Conservation (phyloP, 108 stramenopile genomes). For the Schizochytrium sp. region DNA sequence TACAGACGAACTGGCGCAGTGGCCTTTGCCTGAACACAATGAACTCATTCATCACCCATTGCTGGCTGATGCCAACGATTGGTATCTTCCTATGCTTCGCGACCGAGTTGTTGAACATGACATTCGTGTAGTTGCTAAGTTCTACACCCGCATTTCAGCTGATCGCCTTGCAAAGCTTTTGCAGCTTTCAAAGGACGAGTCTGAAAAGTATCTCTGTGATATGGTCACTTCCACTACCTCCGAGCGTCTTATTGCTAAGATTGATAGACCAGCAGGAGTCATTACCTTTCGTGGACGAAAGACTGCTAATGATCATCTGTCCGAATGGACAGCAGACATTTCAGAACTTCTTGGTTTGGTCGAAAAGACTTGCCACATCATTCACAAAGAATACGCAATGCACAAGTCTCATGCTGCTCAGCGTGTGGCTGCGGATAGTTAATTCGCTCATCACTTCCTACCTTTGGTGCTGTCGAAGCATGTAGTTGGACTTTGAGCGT, state of each 20-base stretch:
- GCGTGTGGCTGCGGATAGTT: background rate
- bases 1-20: constrained; percentile 40
- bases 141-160: constrained; percentile 90
- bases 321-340: constrained; percentile 94
- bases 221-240: constrained; percentile 84
- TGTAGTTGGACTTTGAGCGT: too few relatives aligned
- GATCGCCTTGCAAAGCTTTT: constrained; percentile 88
- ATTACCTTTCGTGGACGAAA: constrained; percentile 83
- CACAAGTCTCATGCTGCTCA: constrained; percentile 35
- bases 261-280: constrained; percentile 94
- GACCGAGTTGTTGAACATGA: constrained; percentile 96
- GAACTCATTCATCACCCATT: background rate
- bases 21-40: constrained; percentile 29
- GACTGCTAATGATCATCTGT: constrained; percentile 84
- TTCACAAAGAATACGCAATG: constrained; percentile 91
- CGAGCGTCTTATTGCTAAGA: constrained; percentile 86
- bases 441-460: background rate
- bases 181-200: constrained; percentile 77
- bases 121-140: constrained; percentile 85
- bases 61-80: constrained; percentile 55
- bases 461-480: too few relatives aligned
- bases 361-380: constrained; percentile 94
- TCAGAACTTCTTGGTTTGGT: constrained; percentile 88
- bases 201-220: constrained; percentile 84
- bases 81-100: constrained; percentile 77